phyloP scores from a whole-genome alignment of 2,329 filamentous ascomycete species.

The Fusarium fracticaudum region DNA sequence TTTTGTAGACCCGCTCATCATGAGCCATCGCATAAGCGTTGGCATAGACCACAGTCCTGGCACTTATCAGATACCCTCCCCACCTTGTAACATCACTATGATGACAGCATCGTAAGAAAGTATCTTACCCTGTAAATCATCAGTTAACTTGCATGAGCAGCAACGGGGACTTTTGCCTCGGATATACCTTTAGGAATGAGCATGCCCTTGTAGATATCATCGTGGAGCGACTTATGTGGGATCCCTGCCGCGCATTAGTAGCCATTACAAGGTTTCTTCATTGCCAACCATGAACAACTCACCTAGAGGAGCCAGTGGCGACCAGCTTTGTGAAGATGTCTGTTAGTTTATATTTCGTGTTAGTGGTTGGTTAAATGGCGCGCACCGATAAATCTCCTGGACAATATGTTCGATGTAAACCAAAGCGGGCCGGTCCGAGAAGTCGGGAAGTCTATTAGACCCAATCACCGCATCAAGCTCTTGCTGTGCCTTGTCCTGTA shows the following conservation, averaged over 20 bases:
- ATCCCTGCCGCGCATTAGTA: conserved; percentile 48
- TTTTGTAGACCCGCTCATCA: conserved; percentile 52
- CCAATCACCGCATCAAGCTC: conserved; percentile 57
- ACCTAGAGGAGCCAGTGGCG: conserved; percentile 58
- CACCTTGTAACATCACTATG: conserved; percentile 1
- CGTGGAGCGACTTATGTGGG: conserved; percentile 63
- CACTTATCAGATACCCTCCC: conserved; percentile 26
- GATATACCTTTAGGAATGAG: conserved; percentile 62
- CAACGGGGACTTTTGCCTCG: not conserved
- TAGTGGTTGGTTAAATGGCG: not conserved
- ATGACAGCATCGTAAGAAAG: not conserved
- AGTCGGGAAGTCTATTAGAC: conserved; percentile 54
- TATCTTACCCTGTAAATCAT: conserved; percentile 32
- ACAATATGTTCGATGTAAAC: conserved; percentile 57
- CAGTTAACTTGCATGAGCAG: not conserved
- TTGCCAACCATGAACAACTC: not conserved
- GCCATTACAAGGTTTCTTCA: not conserved
- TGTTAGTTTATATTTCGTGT: not conserved
- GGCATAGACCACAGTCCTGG: conserved; percentile 51
- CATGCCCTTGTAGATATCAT: conserved; percentile 67
- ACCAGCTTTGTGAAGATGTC: conserved; percentile 42
- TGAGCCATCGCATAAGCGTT: conserved; percentile 56
- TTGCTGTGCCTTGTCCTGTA: conserved; percentile 58
- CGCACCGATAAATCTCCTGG: conserved; percentile 54
- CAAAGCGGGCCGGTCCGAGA: conserved; percentile 55